Base-by-base conservation (phyloP, 805 yeast genomes). In the Cyberlindnera subsufficiens region DNA sequence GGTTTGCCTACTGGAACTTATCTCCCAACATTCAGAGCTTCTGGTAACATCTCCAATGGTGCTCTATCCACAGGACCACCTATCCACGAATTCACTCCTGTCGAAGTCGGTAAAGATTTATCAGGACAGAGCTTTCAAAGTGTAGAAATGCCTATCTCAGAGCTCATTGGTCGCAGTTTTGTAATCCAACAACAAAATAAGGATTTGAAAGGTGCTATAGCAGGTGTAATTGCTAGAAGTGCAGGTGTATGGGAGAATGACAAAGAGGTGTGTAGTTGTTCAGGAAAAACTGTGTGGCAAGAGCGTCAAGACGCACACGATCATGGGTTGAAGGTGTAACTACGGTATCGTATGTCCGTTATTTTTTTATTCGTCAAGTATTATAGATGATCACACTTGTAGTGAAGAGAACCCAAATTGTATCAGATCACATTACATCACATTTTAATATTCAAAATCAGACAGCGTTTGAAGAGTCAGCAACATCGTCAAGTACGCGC, bases 221-320 rank as follows among this genome's bases (percentile, higher is more conserved):
- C 81, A 39, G 98, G 99, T 27, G 96, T 91, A 19, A 78, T 93
- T 58, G 98, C 98, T 1, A 75, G 98, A 56, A 84, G 95, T 55
- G 98, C 99, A 1, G 99, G 99, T 14, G 86, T 80, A 20, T 93
- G 98, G 97, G 96, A 91, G 59, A 93, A 93, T 64, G 86, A 84
- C 53, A 91, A 91, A 65, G 80, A 80, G 46, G 95, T 91, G 3
- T 91, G 99, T 64, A 82, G 91, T 30, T 93, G 98, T 63, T 81
- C 91, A 14, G 99, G 99, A 15, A 88, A 89, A 71, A 86, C 96
- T 0, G 78, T 91, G 20, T 91, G 99, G 98, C 89, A 93, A 60
- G 99, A 91, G 63, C 72, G 97, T 43, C 63, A 69, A 39, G 96
- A 88, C 56, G 95, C 95, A 1, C 60, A 78, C 30, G 50, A 60